Base-by-base conservation (phyloP, 1,139 yeast species). In the Geotrichum histeridarum region DNA sequence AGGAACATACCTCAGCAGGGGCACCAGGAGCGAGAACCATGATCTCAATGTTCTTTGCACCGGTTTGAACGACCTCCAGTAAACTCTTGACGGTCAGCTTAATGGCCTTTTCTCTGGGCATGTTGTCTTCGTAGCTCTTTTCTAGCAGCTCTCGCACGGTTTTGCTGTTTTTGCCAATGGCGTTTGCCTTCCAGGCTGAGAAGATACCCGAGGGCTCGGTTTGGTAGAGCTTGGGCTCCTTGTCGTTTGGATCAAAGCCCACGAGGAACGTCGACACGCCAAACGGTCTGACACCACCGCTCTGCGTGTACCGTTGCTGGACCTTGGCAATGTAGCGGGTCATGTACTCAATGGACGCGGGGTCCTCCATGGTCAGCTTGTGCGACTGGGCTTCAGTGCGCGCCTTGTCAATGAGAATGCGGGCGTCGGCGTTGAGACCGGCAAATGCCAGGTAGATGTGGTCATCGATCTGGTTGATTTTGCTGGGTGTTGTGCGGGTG, bases 181-280 rank as follows among this genome's bases (percentile, higher is more conserved):
- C 91, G 70, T 89, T 94, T 18, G 99, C 98, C 71, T 91, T 89
- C 99, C 99, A 93, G n/a, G 98, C 96, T 54, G 95, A 89, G 69
- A 86, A 93, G 61, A 93, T 94, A 32, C 99, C 99, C 46, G 96
- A 86, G 47, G 99, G 99, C 70, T 93, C 99, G 17, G 99, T 93
- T 72, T 88, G 95, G 73, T 85, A 93, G 64, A 94, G 79, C 69
- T 82, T 83, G 48, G 99, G 98, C 41, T 78, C 80, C 27, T 73
- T 74, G 70, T 89, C 96, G 64, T 86, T 84, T 54, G 85, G 84
- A 73, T 94, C 98, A 66, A 93, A 93, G 0, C 99, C 99, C 33
- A 96, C 96, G 70, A 93, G 86, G 63, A 93, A 77, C 35, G 98
- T 93, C 55, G 97, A 86, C 63, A 94, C 87, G 57, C 99, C 96